Percentiles rank a stretch among this genome's conserved stretches.
These are phyloP conservation scores for Thinopyrum elongatum DNA, from an alignment of 176 grass and related monocot species.

Conservation along the genomic window DNA sequence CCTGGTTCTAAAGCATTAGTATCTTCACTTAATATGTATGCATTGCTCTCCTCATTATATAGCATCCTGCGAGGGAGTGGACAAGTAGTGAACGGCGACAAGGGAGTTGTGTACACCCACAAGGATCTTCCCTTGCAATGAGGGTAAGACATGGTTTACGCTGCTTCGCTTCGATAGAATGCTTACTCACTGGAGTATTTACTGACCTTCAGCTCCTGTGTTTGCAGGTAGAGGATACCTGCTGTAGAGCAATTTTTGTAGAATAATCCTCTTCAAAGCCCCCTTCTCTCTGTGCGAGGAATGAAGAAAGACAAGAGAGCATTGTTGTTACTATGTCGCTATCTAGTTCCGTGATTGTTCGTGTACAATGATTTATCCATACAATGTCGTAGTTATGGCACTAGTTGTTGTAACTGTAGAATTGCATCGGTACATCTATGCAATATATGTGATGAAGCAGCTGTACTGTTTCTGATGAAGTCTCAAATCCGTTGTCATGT, in stretches of 20 bases:
- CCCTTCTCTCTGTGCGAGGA: constrained; percentile 3
- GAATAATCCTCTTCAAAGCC: background rate
- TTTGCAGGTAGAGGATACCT: constrained; percentile 22
- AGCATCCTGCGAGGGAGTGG: constrained; percentile 92
- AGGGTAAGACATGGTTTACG: constrained; percentile 8
- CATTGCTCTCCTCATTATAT: constrained; percentile 16
- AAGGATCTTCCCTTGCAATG: constrained; percentile 78
- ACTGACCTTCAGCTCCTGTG: background rate
- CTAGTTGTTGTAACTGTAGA: background rate
- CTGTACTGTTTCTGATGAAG: background rate
- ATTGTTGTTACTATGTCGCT: background rate
- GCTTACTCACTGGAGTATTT: background rate
- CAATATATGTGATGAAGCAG: background rate
- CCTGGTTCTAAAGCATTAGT: background rate
- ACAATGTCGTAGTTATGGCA: constrained; percentile 3
- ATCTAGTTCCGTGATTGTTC: background rate
- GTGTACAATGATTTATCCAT: constrained; percentile 10
- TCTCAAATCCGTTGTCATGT: background rate
- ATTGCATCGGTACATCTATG: constrained; percentile 1
- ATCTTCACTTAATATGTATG: background rate
- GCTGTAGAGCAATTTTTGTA: constrained; percentile 13
- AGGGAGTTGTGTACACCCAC: constrained; percentile 90
- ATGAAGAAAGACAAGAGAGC: background rate
- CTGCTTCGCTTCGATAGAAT: background rate
- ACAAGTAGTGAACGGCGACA: constrained; percentile 92